These are phyloP conservation scores for Gentiana straminea DNA, from an alignment of 257 asterid species.

Conservation along the genomic window DNA sequence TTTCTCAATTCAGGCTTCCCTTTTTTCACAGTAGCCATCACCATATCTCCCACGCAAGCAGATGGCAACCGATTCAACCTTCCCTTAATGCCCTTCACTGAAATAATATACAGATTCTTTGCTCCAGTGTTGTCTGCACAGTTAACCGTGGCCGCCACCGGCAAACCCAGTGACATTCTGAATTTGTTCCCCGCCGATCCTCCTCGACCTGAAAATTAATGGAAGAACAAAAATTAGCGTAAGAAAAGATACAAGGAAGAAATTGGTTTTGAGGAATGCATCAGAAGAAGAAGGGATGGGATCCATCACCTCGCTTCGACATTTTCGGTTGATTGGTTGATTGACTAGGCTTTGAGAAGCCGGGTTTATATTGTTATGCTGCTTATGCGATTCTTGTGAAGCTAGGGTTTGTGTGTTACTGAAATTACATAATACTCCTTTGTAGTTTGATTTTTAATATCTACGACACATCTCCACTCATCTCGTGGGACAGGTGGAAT, in stretches of 20 bases:
- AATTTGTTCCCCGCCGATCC: slow-evolving; percentile 63
- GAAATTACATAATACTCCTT: neutral
- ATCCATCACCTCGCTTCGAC: slow-evolving; percentile 39
- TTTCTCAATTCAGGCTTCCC: slow-evolving; percentile 62
- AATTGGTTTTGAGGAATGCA: neutral
- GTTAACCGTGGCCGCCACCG: slow-evolving; percentile 63
- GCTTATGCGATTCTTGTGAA: neutral
- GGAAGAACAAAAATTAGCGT: neutral
- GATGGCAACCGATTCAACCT: slow-evolving; percentile 54
- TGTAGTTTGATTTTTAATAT: neutral
- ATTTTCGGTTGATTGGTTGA: slow-evolving; percentile 9
- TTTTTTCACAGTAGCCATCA: slow-evolving; percentile 64
- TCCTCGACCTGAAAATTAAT: slow-evolving; percentile 35
- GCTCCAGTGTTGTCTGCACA: slow-evolving; percentile 52
- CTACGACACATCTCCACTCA: too few relatives aligned
- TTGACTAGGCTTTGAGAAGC: slow-evolving; percentile 9
- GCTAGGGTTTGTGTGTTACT: neutral
- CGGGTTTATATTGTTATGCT: neutral
- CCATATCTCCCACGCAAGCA: slow-evolving; percentile 67
- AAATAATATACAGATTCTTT: slow-evolving; percentile 45
- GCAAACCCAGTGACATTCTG: slow-evolving; percentile 57
- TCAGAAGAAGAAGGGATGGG: neutral
- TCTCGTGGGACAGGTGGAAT: too few relatives aligned
- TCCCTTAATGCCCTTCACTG: slow-evolving; percentile 57
- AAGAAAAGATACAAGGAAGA: neutral